Base-by-base conservation (phyloP, 1,139 yeast genomes). In the Suhomyces terraborum region DNA sequence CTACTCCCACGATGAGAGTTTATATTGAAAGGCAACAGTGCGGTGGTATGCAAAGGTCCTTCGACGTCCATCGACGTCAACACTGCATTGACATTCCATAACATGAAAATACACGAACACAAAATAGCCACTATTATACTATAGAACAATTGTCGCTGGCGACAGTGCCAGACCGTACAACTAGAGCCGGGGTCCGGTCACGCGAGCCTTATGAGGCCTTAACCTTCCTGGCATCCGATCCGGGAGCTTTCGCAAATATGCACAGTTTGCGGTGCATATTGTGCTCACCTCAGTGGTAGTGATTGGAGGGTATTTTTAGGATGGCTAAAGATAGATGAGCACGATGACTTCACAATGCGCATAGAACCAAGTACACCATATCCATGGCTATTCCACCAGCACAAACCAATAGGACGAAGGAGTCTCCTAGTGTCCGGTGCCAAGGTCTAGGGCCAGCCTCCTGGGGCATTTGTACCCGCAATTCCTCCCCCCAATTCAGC, bases 1-100 rank as follows among this genome's bases (percentile, higher is more conserved):
- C 17, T 50, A 50, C 29, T 27, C 36, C 14, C 38, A 41, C 19
- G 43, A 41, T 13, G 35, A 36, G n/a, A n/a, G n/a, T n/a, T n/a
- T n/a, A n/a, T n/a, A n/a, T n/a, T n/a, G n/a, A n/a, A n/a, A n/a
- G n/a, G n/a, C n/a, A n/a, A n/a, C n/a, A n/a, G n/a, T n/a, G n/a
- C n/a, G n/a, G n/a, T n/a, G n/a, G n/a, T n/a, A n/a, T n/a, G n/a
- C n/a, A n/a, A n/a, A n/a, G n/a, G n/a, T n/a, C n/a, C n/a, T n/a
- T n/a, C n/a, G n/a, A n/a, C n/a, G n/a, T n/a, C n/a, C n/a, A n/a
- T n/a, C n/a, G n/a, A n/a, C n/a, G n/a, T n/a, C n/a, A n/a, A n/a
- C n/a, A n/a, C n/a, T n/a, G n/a, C n/a, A n/a, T n/a, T n/a, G n/a
- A n/a, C n/a, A n/a, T n/a, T n/a, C n/a, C n/a, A n/a, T n/a, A n/a